Conservation (phyloP, 768 basidiomycete genomes). For the Artomyces pyxidatus region DNA sequence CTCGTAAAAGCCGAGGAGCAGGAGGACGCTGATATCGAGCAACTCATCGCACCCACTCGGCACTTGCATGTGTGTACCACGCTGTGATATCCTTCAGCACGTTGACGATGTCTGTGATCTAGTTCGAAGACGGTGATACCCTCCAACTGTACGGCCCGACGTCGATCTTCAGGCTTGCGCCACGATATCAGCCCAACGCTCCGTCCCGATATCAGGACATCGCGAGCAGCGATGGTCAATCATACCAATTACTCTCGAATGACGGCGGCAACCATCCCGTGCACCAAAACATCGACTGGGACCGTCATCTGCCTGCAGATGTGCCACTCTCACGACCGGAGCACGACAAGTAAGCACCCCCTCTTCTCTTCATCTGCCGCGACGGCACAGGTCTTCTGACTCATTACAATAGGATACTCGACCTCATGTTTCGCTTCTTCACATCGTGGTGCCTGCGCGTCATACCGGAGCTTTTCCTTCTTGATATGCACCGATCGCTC, state of each 20-base stretch:
- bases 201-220: not conserved
- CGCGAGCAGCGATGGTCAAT: slow-evolving; percentile 1
- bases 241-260: slow-evolving; percentile 4
- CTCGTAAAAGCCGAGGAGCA: slow-evolving; percentile 11
- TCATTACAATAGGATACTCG: slow-evolving; percentile 24
- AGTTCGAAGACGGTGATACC: slow-evolving; percentile 20
- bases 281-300: slow-evolving; percentile 21
- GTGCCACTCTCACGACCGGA: slow-evolving; percentile 23
- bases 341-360: slow-evolving; percentile 20
- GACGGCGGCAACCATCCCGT: not conserved
- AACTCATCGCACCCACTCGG: slow-evolving; percentile 20
- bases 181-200: slow-evolving; percentile 8
- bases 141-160: slow-evolving; percentile 25
- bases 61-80: slow-evolving; percentile 19
- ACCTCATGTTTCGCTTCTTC: slow-evolving; percentile 32
- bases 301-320: slow-evolving; percentile 23
- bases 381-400: too few species aligned
- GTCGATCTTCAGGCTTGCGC: slow-evolving; percentile 25
- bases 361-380: not conserved
- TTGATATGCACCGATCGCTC: slow-evolving; percentile 34
- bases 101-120: not conserved
- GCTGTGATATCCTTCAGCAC: not conserved
- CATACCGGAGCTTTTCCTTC: slow-evolving; percentile 31
- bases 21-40: slow-evolving; percentile 22
- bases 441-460: slow-evolving; percentile 32